A percentile compares a stretch with the other conserved stretches of the same genome.
phyloP scores from a whole-genome alignment of 352 stramenopile species.

The Phytopythium cucurbitacearum region DNA sequence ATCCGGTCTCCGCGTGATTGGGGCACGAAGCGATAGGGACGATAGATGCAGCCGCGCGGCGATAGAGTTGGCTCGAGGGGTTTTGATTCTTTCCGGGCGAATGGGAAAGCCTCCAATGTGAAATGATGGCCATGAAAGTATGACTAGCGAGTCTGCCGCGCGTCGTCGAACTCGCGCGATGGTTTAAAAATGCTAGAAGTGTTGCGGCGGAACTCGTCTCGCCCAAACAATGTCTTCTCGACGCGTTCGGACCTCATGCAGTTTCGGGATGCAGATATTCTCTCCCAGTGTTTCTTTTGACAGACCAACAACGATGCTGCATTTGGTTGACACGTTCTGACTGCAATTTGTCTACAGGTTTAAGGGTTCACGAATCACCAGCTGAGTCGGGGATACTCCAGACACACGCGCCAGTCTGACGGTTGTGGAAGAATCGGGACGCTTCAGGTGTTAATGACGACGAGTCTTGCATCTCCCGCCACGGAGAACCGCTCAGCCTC shows the following conservation, averaged over 20 bases:
- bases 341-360: not conserved
- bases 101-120: conserved; percentile 25
- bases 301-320: too few species aligned
- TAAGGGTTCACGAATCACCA: not conserved
- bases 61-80: conserved; percentile 34
- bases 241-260: too few species aligned
- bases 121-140: too few species aligned
- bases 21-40: conserved; percentile 7
- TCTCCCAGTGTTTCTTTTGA: too few species aligned
- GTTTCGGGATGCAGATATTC: too few species aligned
- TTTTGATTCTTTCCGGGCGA: conserved; percentile 28
- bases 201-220: too few species aligned
- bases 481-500: conserved; percentile 12
- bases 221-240: too few species aligned
- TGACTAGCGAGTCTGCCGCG: too few species aligned
- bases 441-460: conserved; percentile 15
- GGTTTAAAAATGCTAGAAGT: too few species aligned
- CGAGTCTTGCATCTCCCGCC: conserved; percentile 47
- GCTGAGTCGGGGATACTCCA: conserved; percentile 22
- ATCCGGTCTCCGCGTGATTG: conserved; percentile 31
- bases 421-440: conserved; percentile 41
- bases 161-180: too few species aligned
- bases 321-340: too few species aligned
- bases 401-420: conserved; percentile 25
- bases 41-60: conserved; percentile 28